Evolutionary conservation across 345 rosid species (phyloP).

Genomic region (Erysimum cheiranthoides): DNA sequence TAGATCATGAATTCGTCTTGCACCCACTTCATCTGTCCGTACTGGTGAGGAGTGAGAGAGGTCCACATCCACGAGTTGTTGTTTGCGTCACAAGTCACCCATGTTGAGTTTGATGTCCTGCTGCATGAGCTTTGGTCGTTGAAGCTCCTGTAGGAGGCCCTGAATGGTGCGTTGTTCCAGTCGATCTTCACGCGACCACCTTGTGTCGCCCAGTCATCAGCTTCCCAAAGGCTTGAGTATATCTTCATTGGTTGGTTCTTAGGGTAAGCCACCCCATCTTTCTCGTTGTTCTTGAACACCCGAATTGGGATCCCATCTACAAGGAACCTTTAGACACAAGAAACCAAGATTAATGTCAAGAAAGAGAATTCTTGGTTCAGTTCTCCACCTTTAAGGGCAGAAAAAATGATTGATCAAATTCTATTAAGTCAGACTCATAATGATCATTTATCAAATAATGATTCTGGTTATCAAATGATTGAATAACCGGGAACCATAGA

Average conservation of each 20-base stretch:
- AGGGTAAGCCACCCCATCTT: slow-evolving; percentile 56
- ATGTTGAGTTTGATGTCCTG: slow-evolving; percentile 39
- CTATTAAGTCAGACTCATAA: too few relatives aligned
- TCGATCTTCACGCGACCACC: slow-evolving; percentile 62
- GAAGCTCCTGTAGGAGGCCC: slow-evolving; percentile 51
- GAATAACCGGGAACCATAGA: background rate
- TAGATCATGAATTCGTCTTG: slow-evolving; percentile 59
- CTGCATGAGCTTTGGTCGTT: slow-evolving; percentile 46
- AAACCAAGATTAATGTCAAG: background rate
- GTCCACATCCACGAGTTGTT: slow-evolving; percentile 47
- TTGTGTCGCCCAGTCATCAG: slow-evolving; percentile 67
- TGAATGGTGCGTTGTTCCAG: slow-evolving; percentile 62
- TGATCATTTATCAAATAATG: too few relatives aligned
- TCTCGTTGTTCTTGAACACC: slow-evolving; percentile 62
- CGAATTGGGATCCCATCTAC: slow-evolving; percentile 64
- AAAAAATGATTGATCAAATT: too few relatives aligned
- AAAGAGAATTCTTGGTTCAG: too few relatives aligned
- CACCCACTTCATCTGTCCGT: slow-evolving; percentile 57
- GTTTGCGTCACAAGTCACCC: slow-evolving; percentile 36
- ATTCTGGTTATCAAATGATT: too few relatives aligned
- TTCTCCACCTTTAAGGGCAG: too few relatives aligned
- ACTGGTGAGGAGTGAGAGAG: slow-evolving; percentile 36
- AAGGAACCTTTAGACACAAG: slow-evolving; percentile 47
- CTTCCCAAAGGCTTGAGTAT: slow-evolving; percentile 67
- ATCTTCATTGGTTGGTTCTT: slow-evolving; percentile 57